Evolutionary conservation across 352 stramenopile species (phyloP).

Genomic region (Phytophthora palmivora): DNA sequence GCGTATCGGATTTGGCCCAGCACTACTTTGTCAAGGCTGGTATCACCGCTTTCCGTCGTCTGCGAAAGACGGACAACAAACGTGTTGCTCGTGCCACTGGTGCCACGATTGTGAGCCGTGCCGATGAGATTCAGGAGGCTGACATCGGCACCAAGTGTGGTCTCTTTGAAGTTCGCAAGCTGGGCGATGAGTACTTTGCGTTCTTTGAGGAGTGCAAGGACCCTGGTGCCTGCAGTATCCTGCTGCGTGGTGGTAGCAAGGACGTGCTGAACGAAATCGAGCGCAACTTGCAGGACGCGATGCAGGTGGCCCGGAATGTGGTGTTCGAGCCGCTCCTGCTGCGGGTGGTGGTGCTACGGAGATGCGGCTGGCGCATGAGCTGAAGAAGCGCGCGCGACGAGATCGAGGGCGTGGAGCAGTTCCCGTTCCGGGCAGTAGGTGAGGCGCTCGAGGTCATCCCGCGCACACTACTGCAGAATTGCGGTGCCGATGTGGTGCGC

Average conservation of each 20-base stretch:
- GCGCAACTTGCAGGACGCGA: constrained; percentile 99
- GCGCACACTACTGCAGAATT: constrained; percentile 99
- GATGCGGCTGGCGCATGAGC: constrained; percentile 97
- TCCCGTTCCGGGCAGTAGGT: constrained; percentile 96
- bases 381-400: constrained; percentile 92
- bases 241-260: constrained; percentile 98
- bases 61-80: constrained; percentile 99
- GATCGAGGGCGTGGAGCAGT: constrained; percentile 97
- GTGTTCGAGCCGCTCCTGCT: constrained; percentile 98
- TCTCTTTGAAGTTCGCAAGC: constrained; percentile 97
- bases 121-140: constrained; percentile 98
- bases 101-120: constrained; percentile 98
- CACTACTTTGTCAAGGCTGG: constrained; percentile 99
- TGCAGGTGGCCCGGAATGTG: constrained; percentile 99
- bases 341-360: constrained; percentile 96
- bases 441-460: constrained; percentile 99
- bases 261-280: constrained; percentile 99
- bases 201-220: constrained; percentile 99
- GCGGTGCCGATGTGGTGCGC: constrained; percentile 98
- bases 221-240: constrained; percentile 98
- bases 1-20: constrained; percentile 98
- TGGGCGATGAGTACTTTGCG: constrained; percentile 97
- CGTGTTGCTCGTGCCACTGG: constrained; percentile 96
- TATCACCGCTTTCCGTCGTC: constrained; percentile 98
- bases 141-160: constrained; percentile 99